Evolutionary conservation across 768 basidiomycete genomes (phyloP).

Genomic region (Coprinopsis cinerea): DNA sequence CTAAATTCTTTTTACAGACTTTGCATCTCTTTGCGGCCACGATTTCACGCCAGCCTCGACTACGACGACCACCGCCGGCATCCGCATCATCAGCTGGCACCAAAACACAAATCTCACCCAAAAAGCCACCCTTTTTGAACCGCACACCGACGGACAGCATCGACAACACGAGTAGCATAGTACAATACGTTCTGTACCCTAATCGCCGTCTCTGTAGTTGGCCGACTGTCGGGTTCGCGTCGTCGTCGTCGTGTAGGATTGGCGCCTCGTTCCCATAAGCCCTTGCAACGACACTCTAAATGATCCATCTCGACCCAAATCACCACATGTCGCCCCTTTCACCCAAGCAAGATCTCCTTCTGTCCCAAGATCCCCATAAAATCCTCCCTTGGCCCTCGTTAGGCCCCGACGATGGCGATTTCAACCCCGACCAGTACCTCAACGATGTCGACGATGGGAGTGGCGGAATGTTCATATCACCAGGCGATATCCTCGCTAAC

Average conservation of each 20-base stretch:
- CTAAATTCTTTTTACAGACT: neutral
- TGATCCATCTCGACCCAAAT: constrained; percentile 11
- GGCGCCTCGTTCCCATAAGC: neutral
- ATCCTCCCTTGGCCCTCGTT: constrained; percentile 10
- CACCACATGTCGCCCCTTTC: constrained; percentile 1
- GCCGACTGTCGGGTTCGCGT: neutral
- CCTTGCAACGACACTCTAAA: constrained; percentile 1
- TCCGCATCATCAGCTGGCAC: constrained; percentile 4
- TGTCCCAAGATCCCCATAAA: constrained; percentile 6
- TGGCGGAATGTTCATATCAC: neutral
- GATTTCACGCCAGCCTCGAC: neutral
- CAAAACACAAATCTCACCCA: neutral
- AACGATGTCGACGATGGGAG: constrained; percentile 8
- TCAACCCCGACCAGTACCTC: constrained; percentile 8
- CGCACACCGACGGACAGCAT: neutral
- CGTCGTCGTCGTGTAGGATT: neutral
- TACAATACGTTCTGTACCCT: neutral
- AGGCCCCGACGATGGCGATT: constrained; percentile 9
- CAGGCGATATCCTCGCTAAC: constrained; percentile 2
- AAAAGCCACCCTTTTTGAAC: no score
- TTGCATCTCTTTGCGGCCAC: neutral
- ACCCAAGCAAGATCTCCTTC: constrained; percentile 5
- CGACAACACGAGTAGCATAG: neutral
- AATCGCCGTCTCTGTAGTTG: no score
- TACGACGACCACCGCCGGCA: neutral